A percentile compares a stretch with the other conserved stretches of the same genome.
phyloP scores from a whole-genome alignment of 108 stramenopile genomes.

The Nannochloropsis granulata region DNA sequence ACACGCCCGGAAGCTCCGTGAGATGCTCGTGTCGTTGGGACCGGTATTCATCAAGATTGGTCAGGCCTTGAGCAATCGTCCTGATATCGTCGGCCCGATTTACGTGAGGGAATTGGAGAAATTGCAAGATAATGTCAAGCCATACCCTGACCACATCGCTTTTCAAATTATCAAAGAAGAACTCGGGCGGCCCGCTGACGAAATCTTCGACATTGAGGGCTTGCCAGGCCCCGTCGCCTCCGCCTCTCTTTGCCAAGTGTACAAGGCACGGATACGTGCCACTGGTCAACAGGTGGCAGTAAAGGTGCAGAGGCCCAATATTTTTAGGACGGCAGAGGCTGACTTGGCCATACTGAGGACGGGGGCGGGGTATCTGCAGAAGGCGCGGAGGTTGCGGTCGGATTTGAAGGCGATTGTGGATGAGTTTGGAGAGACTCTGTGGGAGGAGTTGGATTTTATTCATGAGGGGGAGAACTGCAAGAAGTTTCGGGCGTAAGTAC shows the following conservation, averaged over 20 bases:
- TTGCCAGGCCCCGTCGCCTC: conserved; percentile 17
- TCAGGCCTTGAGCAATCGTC: conserved; percentile 80
- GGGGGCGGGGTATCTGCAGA: conserved; percentile 22
- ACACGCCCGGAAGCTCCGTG: not conserved
- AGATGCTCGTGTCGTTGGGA: conserved; percentile 23
- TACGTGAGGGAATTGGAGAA: conserved; percentile 58
- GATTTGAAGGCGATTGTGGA: conserved; percentile 68
- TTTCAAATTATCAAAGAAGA: conserved; percentile 63
- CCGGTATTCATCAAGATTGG: conserved; percentile 53
- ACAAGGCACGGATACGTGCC: conserved; percentile 68
- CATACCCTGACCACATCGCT: conserved; percentile 57
- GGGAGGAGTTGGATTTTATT: conserved; percentile 54
- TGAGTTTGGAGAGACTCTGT: conserved; percentile 72
- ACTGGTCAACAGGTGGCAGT: conserved; percentile 70
- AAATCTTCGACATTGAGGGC: conserved; percentile 48
- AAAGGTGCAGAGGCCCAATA: conserved; percentile 73
- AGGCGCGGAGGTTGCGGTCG: conserved; percentile 44
- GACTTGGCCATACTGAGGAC: conserved; percentile 60
- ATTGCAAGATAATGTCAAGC: conserved; percentile 74
- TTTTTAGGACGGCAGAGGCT: conserved; percentile 54
- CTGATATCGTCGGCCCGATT: conserved; percentile 66
- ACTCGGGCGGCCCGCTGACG: conserved; percentile 50
- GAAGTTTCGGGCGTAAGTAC: conserved; percentile 42
- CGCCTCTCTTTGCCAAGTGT: conserved; percentile 34
- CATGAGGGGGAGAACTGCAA: conserved; percentile 50